Evolutionary conservation across 768 basidiomycete genomes (phyloP).

Genomic region (Coprinopsis strossmayeri): DNA sequence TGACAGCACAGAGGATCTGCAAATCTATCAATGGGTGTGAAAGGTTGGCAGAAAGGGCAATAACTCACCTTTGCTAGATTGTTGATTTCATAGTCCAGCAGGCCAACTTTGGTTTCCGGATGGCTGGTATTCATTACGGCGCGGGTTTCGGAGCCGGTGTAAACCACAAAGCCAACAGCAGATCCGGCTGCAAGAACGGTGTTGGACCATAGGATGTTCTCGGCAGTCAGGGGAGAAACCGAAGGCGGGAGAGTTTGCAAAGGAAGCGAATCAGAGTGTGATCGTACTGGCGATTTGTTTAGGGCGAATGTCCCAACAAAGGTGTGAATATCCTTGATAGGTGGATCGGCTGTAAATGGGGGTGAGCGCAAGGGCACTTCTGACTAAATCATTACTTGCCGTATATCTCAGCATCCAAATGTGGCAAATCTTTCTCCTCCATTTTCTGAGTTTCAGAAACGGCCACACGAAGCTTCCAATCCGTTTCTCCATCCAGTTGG

Average conservation of each 20-base stretch:
- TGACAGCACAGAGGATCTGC: slow-evolving; percentile 91
- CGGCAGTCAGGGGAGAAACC: slow-evolving; percentile 85
- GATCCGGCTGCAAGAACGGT: slow-evolving; percentile 95
- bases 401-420: slow-evolving; percentile 86
- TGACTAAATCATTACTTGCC: slow-evolving; percentile 38
- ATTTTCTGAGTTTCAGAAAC: slow-evolving; percentile 79
- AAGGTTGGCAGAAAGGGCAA: not conserved
- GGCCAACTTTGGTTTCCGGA: slow-evolving; percentile 89
- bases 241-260: slow-evolving; percentile 39
- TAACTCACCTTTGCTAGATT: slow-evolving; percentile 88
- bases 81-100: slow-evolving; percentile 93
- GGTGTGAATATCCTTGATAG: slow-evolving; percentile 93
- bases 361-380: not conserved
- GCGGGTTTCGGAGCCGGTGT: slow-evolving; percentile 91
- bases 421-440: slow-evolving; percentile 41
- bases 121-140: slow-evolving; percentile 99
- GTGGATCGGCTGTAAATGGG: slow-evolving; percentile 70
- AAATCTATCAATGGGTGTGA: not conserved
- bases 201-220: slow-evolving; percentile 96
- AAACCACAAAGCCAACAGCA: slow-evolving; percentile 88
- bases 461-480: slow-evolving; percentile 95
- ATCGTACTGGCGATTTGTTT: slow-evolving; percentile 36
- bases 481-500: slow-evolving; percentile 97
- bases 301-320: slow-evolving; percentile 91
- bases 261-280: slow-evolving; percentile 27